Percentiles rank a stretch among this genome's conserved stretches.
Evolutionary conservation across 768 basidiomycete species (phyloP).

Genomic region (Tulasnella calospora): DNA sequence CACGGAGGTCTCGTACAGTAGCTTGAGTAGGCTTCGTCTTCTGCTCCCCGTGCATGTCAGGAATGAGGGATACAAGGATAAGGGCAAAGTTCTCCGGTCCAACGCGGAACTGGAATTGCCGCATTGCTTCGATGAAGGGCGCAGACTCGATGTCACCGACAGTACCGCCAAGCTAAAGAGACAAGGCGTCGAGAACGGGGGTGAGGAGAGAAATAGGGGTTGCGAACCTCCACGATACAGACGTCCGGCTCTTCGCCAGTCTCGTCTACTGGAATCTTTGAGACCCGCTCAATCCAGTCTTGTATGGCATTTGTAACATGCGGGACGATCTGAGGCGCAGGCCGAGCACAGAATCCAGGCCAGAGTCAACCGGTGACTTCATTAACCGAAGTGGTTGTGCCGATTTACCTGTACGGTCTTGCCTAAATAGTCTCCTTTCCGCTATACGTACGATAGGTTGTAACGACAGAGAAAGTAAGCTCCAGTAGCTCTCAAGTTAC

Average conservation of each 20-base stretch:
- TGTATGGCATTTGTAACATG: constrained; percentile 96
- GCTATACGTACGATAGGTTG: constrained; percentile 30
- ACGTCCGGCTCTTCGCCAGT: constrained; percentile 90
- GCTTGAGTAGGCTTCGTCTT: constrained; percentile 99
- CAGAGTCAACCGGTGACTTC: neutral
- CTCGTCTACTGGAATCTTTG: constrained; percentile 90
- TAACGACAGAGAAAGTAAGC: neutral
- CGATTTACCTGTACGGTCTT: constrained; percentile 85
- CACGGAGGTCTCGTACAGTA: constrained; percentile 87
- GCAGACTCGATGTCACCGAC: constrained; percentile 99
- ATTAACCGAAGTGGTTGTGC: neutral
- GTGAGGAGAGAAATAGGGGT: neutral
- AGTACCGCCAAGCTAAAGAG: constrained; percentile 86
- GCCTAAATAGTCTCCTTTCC: constrained; percentile 69
- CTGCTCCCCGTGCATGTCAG: constrained; percentile 97
- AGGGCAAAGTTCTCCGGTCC: constrained; percentile 95
- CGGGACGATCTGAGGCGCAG: constrained; percentile 67
- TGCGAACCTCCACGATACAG: constrained; percentile 90
- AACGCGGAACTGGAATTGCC: constrained; percentile 99
- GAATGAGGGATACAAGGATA: constrained; percentile 95
- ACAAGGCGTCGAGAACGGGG: neutral
- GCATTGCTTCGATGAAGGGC: constrained; percentile 96
- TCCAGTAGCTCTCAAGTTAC: neutral
- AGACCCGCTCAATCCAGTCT: constrained; percentile 96
- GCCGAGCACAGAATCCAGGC: neutral